Percentiles rank a stretch among this genome's conserved stretches.
Conservation (phyloP, 1,139 yeast species). For the Yamadazyma atlantica region DNA sequence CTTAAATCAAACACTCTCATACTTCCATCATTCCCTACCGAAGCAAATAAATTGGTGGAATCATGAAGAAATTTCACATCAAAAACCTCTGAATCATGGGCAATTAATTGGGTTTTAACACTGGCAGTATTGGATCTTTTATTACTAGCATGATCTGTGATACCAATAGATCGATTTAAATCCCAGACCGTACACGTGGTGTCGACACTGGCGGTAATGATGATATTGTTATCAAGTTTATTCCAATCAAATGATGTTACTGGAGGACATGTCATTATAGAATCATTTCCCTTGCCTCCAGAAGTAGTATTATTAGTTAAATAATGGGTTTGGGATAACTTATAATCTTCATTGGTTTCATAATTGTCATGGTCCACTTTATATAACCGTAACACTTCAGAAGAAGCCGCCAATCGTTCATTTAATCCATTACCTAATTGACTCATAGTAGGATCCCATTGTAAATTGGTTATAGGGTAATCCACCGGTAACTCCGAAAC, state of each 20-base stretch:
- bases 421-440: conserved; percentile 20
- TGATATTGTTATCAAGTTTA: conserved; percentile 60
- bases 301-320: conserved; percentile 40
- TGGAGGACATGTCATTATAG: conserved; percentile 65
- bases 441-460: conserved; percentile 65
- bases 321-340: conserved; percentile 39
- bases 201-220: conserved; percentile 87
- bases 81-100: conserved; percentile 93
- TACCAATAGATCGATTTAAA: conserved; percentile 37
- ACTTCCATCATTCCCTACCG: conserved; percentile 95
- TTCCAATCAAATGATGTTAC: conserved; percentile 96
- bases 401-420: conserved; percentile 62
- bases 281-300: conserved; percentile 21
- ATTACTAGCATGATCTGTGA: conserved; percentile 6
- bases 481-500: conserved; percentile 56
- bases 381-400: conserved; percentile 72
- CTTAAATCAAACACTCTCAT: conserved; percentile 89
- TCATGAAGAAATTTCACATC: conserved; percentile 84
- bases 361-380: conserved; percentile 40
- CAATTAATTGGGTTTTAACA: conserved; percentile 91
- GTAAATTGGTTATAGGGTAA: conserved; percentile 67
- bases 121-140: conserved; percentile 54
- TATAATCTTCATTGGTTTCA: conserved; percentile 31
- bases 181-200: conserved; percentile 99
- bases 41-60: conserved; percentile 78